A percentile compares a stretch with the other conserved stretches of the same genome.
These are phyloP conservation scores for Euphorbia corollata DNA, from an alignment of 441 rosid genomes.

Conservation along the genomic window DNA sequence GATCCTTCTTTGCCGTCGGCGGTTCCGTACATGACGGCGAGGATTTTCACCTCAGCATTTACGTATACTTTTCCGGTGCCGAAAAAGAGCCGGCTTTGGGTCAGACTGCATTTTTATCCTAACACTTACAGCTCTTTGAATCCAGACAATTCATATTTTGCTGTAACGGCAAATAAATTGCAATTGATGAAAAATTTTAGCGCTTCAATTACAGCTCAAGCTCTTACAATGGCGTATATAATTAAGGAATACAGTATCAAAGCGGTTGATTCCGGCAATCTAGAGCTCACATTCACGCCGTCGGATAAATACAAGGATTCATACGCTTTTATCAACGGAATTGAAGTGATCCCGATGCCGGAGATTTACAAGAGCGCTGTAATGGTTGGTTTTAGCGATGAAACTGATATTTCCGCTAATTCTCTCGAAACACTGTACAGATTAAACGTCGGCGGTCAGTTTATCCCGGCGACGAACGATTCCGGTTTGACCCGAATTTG, in stretches of 20 bases:
- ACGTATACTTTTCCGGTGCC: slow-evolving; percentile 45
- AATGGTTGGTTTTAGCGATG: slow-evolving; percentile 42
- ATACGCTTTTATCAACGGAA: slow-evolving; percentile 61
- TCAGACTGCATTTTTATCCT: slow-evolving; percentile 72
- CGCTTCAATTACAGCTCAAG: slow-evolving; percentile 50
- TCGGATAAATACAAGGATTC: slow-evolving; percentile 34
- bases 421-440: slow-evolving; percentile 49
- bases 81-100: slow-evolving; percentile 36
- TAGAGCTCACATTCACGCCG: slow-evolving; percentile 47
- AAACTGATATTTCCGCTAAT: slow-evolving; percentile 27
- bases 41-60: slow-evolving; percentile 49
- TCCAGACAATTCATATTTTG: slow-evolving; percentile 39
- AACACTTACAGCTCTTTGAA: slow-evolving; percentile 40
- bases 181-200: slow-evolving; percentile 70
- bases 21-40: slow-evolving; percentile 66
- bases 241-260: slow-evolving; percentile 52
- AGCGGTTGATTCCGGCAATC: slow-evolving; percentile 30
- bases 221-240: slow-evolving; percentile 63
- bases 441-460: slow-evolving; percentile 60
- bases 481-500: slow-evolving; percentile 50
- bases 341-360: slow-evolving; percentile 54
- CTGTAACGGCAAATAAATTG: slow-evolving; percentile 43
- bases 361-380: slow-evolving; percentile 33
- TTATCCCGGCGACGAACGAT: slow-evolving; percentile 40
- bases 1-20: slow-evolving; percentile 70